Evolutionary conservation across 2,329 filamentous ascomycete genomes (phyloP), one percentile per base, ranked within the genome.

Genomic region (Botryosphaeria dothidea): DNA sequence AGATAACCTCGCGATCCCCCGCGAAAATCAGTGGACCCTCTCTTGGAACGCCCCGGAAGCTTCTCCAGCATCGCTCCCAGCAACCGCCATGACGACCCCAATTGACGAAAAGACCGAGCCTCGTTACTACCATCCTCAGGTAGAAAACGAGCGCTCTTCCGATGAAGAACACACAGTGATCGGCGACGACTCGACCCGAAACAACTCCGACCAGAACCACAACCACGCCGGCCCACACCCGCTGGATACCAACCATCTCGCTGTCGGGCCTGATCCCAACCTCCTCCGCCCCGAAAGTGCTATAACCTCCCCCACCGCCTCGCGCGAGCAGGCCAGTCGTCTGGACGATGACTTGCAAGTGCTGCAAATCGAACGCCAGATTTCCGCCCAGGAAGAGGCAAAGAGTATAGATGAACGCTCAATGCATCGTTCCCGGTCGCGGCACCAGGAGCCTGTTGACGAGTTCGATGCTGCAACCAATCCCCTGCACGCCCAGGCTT

Each of bases 401-500:
- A 73, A 75, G 15, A 72, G 71, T 13, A 76, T 75, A 1, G 71
- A 73, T 45, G 74, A 73, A 4, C 78, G 75, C 27, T 85, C 84
- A 2, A 78, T 87, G 43, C 78, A 80, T 65, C 80, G 81, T 15
- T 81, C 83, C 3, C 80, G 85, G 52, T 86, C 85, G 4, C 81
- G 82, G 45, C 78, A 81, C 9, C 79, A 82, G 1, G 86, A 89
- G 21, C 82, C 83, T 2, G 77, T 89, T 3, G 88, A 90, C 71
- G 88, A 90, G 62, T 90, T 90, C 69, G 88, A 90, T 68, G 81
- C 84, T 51, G 85, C 86, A 23, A 91, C 89, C 3, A 90, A 90
- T 62, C 89, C 89, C 0, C 78, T 91, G 36, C 88, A 91, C 70
- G 88, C 91, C 72, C 86, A 86, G 71, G 82, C 87, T 1, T 84